Evolutionary conservation across 768 basidiomycete species (phyloP).

Genomic region (Lactifluus hygrophoroides): DNA sequence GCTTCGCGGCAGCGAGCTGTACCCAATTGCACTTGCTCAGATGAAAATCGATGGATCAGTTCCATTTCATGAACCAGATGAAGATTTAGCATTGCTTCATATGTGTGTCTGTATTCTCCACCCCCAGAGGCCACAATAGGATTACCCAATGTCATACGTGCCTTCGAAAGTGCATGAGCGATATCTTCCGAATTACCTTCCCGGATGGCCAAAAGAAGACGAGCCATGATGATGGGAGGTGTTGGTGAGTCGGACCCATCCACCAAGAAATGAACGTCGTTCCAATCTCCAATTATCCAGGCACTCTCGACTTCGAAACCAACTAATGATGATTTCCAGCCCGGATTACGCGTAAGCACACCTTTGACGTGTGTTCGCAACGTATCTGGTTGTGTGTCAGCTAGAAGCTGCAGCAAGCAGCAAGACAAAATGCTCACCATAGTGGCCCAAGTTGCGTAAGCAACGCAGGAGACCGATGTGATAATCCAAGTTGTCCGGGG

Average conservation of each 20-base stretch:
- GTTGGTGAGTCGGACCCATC: conserved; percentile 40
- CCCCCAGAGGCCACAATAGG: conserved; percentile 76
- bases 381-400: conserved; percentile 53
- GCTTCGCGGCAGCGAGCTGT: conserved; percentile 30
- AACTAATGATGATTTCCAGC: conserved; percentile 70
- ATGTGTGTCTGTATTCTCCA: conserved; percentile 76
- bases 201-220: conserved; percentile 74
- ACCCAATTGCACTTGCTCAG: conserved; percentile 28
- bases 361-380: conserved; percentile 91
- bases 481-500: conserved; percentile 80
- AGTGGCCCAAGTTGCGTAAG: conserved; percentile 90
- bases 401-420: not conserved
- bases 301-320: conserved; percentile 89
- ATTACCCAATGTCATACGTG: conserved; percentile 65
- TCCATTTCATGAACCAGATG: conserved; percentile 86
- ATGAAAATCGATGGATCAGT: conserved; percentile 43
- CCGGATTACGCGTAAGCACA: conserved; percentile 76
- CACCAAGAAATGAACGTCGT: conserved; percentile 60
- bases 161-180: conserved; percentile 44
- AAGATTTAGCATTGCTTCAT: conserved; percentile 77
- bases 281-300: conserved; percentile 95
- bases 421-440: conserved; percentile 51
- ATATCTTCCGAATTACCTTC: conserved; percentile 40
- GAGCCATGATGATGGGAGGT: conserved; percentile 65
- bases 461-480: conserved; percentile 89